A percentile compares a stretch with the other conserved stretches of the same genome.
phyloP scores from a whole-genome alignment of 108 stramenopile species.

The Skeletonema costatum region DNA sequence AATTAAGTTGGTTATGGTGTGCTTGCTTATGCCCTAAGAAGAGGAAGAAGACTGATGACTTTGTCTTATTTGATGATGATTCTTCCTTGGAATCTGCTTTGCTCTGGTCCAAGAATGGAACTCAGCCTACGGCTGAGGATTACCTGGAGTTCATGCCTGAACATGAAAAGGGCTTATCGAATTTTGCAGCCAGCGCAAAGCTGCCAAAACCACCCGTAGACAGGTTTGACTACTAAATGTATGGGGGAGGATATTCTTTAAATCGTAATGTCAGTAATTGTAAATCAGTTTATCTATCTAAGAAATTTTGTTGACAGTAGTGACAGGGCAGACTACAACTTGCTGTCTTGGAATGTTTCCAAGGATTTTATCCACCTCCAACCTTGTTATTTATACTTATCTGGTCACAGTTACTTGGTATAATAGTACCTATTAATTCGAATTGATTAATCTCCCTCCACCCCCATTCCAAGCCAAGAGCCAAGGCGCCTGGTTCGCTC shows the following conservation, averaged over 20 bases:
- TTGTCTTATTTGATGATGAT: slow-evolving; percentile 46
- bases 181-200: slow-evolving; percentile 9
- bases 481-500: too few relatives aligned
- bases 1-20: slow-evolving; percentile 9
- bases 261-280: not conserved
- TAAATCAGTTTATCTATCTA: not conserved
- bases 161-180: slow-evolving; percentile 33
- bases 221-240: slow-evolving; percentile 26
- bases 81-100: slow-evolving; percentile 42
- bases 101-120: slow-evolving; percentile 40
- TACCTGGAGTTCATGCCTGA: slow-evolving; percentile 43
- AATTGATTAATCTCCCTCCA: too few relatives aligned
- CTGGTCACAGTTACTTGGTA: too few relatives aligned
- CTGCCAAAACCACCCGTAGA: slow-evolving; percentile 33
- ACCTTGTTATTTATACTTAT: not conserved
- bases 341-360: not conserved
- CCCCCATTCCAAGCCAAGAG: too few relatives aligned
- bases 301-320: not conserved
- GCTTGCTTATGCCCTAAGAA: slow-evolving; percentile 21
- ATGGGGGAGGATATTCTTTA: not conserved
- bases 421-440: too few relatives aligned
- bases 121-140: slow-evolving; percentile 38
- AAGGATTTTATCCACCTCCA: not conserved
- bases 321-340: not conserved
- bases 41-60: slow-evolving; percentile 32